Base-by-base conservation (phyloP, 805 yeast genomes). In the Candida boleticola region DNA sequence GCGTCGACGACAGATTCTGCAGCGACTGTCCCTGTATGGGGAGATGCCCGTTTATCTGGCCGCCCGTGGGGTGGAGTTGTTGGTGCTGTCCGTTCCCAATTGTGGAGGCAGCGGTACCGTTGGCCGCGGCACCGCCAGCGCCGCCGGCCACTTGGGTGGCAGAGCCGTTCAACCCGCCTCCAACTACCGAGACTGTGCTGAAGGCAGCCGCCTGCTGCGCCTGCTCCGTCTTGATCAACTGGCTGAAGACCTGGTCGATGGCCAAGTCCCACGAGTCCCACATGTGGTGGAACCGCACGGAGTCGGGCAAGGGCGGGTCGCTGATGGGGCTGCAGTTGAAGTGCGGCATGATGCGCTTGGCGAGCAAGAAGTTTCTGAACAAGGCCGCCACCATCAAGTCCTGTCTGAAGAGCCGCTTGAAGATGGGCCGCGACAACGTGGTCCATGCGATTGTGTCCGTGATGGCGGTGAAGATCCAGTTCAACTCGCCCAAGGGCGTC, bases 231-330 rank as follows among this genome's bases (percentile, higher is more conserved):
- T 76, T 76, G 40, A 85, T 72, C 32, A 85, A 62, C 53, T 85
- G 89, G 2, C 87, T 79, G 35, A 93, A 68, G 3, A 95, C 95
- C 57, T 93, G 97, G 59, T 93, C 98, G 31, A 93, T 83, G 0
- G 99, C 97, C 48, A 93, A 71, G 57, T 93, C 98, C 98, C 99
- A 93, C 0, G 97, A 83, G 45, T 89, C 93, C 99, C 99, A 93
- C 87, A 93, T 83, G 4, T 95, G 81, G 58, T 93, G 97, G 47
- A 79, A 77, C 36, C 86, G 80, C 4, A 83, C 78, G 11, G 80
- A 69, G 41, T 89, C 93, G 0, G 99, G 98, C 29, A 93, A 67
- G 7, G 86, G 89, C 1, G 99, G 99, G 48, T 89, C 95, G 14
- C 96, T 88, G 2, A 90, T 81, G 1, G 99, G 98, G 57, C 89